Base-by-base conservation (phyloP, 306 rosid species). In the Vicia sativa region DNA sequence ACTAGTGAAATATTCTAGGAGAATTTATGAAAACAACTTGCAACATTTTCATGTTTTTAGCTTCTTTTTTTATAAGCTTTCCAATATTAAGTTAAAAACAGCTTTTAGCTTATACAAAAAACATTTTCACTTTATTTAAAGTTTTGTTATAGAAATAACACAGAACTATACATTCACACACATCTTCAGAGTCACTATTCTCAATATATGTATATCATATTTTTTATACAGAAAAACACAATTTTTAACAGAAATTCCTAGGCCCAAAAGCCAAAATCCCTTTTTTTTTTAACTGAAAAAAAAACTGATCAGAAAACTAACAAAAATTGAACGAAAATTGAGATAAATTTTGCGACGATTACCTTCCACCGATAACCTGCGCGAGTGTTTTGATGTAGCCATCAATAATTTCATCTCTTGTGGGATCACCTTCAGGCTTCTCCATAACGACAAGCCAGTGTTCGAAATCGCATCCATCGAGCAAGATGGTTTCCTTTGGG, bases 401-500 rank as follows among this genome's bases (percentile, higher is more conserved):
- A 7, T 90, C 86, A 23, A 95, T 95, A 71, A 90, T 88, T 2
- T 95, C 95, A 10, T 95, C 97, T 63, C 99, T 82, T 0, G 95
- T 88, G 7, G 84, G 79, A 0, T 81, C 85, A 11, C 86, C 95
- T 68, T 81, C 90, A 1, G 99, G 99, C 49, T 86, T 84, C 72
- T 95, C 99, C 92, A 95, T 31, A 28, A 95, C 97, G 9, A 95
- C 81, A 57, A 95, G 96, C 99, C 99, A 95, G 79, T 95, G 99
- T 74, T 95, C 95, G 55, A 88, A 95, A 77, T 95, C 97, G 68
- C 97, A 95, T 2, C 99, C 99, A 44, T 95, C 99, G 48, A 90
- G 96, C 60, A 95, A 71, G 11, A 95, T 90, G 0, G 97, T 95
- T 82, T 95, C 99, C 65, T 88, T 88, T 1, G 97, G 99, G 5